These are phyloP conservation scores for Kwoniella pini DNA, from an alignment of 768 basidiomycete species.

Conservation along the genomic window DNA sequence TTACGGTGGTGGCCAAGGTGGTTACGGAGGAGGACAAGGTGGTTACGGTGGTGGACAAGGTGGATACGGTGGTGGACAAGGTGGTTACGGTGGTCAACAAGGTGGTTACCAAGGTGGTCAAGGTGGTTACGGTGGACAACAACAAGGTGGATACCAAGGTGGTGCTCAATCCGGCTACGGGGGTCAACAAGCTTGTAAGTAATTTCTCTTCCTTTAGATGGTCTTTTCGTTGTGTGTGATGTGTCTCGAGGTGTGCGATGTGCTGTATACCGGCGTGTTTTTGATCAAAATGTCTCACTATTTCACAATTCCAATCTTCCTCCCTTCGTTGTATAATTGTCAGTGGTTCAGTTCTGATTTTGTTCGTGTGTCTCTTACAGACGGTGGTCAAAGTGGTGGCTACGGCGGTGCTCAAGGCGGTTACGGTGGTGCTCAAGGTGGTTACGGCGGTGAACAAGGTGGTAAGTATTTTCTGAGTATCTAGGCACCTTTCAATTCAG, in stretches of 20 bases:
- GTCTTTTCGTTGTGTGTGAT: not conserved
- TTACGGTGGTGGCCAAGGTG: slow-evolving; percentile 43
- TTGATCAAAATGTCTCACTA: not conserved
- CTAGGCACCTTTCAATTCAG: not conserved
- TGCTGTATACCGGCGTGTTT: not conserved
- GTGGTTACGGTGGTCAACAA: slow-evolving; percentile 50
- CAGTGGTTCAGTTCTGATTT: not conserved
- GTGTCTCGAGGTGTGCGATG: not conserved
- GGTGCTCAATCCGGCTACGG: slow-evolving; percentile 49
- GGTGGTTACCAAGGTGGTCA: slow-evolving; percentile 33
- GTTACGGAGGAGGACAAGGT: slow-evolving; percentile 55
- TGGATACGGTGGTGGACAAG: slow-evolving; percentile 43
- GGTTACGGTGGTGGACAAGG: slow-evolving; percentile 53
- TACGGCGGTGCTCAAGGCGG: slow-evolving; percentile 42
- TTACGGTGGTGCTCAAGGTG: slow-evolving; percentile 43
- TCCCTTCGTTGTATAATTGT: not conserved
- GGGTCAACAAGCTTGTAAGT: slow-evolving; percentile 31
- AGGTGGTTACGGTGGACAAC: slow-evolving; percentile 43
- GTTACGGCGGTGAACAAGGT: slow-evolving; percentile 43
- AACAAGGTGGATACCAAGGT: slow-evolving; percentile 48
- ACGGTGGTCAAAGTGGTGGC: slow-evolving; percentile 31
- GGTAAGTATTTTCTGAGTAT: slow-evolving; percentile 8
- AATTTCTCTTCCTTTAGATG: not conserved
- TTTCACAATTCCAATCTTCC: not conserved
- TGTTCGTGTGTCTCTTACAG: slow-evolving; percentile 2